Percentiles rank a stretch among this genome's conserved stretches.
Evolutionary conservation across 768 basidiomycete genomes (phyloP).

Genomic region (Pleurotus eryngii): DNA sequence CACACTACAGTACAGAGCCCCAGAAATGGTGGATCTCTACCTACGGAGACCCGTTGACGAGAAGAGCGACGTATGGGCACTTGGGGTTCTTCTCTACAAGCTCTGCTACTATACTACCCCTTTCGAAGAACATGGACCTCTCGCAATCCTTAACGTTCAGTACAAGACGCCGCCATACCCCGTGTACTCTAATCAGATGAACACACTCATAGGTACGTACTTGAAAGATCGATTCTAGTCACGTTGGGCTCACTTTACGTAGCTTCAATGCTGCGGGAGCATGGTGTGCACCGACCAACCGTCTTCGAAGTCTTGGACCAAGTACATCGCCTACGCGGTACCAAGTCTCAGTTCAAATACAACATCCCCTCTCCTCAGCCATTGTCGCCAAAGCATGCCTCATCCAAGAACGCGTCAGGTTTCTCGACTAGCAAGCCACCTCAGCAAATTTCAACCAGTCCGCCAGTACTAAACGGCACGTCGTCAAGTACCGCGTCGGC

Average conservation of each 20-base stretch:
- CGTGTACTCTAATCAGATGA: slow-evolving; percentile 81
- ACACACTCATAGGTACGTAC: slow-evolving; percentile 71
- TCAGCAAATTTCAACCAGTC: background rate
- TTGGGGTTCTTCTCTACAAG: slow-evolving; percentile 96
- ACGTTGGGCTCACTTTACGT: slow-evolving; percentile 9
- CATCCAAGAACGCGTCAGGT: slow-evolving; percentile 14
- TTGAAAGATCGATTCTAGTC: background rate
- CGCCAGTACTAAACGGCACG: background rate
- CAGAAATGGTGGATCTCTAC: slow-evolving; percentile 96
- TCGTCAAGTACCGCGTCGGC: slow-evolving; percentile 16
- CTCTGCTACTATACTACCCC: slow-evolving; percentile 99
- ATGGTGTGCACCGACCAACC: slow-evolving; percentile 80
- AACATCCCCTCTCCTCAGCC: slow-evolving; percentile 46
- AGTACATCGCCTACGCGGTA: slow-evolving; percentile 86
- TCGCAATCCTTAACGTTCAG: slow-evolving; percentile 95
- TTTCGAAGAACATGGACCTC: slow-evolving; percentile 95
- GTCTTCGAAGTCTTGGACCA: slow-evolving; percentile 83
- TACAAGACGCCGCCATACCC: slow-evolving; percentile 91
- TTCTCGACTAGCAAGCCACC: slow-evolving; percentile 22
- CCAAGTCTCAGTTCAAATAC: slow-evolving; percentile 78
- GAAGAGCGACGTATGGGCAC: slow-evolving; percentile 97
- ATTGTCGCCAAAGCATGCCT: slow-evolving; percentile 33
- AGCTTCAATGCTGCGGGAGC: slow-evolving; percentile 93
- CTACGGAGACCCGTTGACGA: slow-evolving; percentile 83
- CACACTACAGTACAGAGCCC: slow-evolving; percentile 96